Evolutionary conservation across 192 early-diverging fungal genomes (phyloP).

Genomic region (Helicostylum pulchrum): DNA sequence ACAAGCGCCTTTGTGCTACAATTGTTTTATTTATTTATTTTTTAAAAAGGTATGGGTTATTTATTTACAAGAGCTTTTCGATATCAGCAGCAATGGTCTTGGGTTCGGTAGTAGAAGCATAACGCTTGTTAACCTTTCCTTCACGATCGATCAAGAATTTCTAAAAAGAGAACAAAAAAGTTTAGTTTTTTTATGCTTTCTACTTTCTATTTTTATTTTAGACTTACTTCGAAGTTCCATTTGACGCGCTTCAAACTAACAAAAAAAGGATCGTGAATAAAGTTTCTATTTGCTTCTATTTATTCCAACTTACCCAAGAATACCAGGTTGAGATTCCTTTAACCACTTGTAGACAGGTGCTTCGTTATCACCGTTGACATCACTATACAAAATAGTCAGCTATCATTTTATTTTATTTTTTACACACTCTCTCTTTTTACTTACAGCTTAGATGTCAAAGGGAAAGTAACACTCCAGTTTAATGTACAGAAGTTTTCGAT

Average conservation of each 20-base stretch:
- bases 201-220: not conserved
- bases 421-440: not conserved
- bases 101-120: constrained; percentile 62
- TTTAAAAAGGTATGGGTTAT: not conserved
- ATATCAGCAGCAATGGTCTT: constrained; percentile 54
- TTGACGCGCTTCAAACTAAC: constrained; percentile 56
- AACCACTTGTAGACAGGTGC: constrained; percentile 59
- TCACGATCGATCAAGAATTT: constrained; percentile 73
- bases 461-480: constrained; percentile 82
- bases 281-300: not conserved
- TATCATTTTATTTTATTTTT: not conserved
- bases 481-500: constrained; percentile 58
- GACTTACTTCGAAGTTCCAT: constrained; percentile 71
- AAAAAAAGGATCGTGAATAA: not conserved
- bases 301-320: constrained; percentile 30
- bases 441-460: constrained; percentile 77
- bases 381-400: constrained; percentile 25
- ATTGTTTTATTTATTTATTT: too few species aligned
- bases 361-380: constrained; percentile 74
- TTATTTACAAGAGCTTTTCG: constrained; percentile 46
- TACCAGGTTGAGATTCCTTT: constrained; percentile 47
- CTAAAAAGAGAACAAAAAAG: constrained; percentile 7
- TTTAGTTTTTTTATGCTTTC: constrained; percentile 3
- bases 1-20: too few species aligned
- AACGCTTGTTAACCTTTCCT: constrained; percentile 63